Conservation (phyloP, 2,329 filamentous ascomycete genomes). For the Sphaerostilbella broomeana region DNA sequence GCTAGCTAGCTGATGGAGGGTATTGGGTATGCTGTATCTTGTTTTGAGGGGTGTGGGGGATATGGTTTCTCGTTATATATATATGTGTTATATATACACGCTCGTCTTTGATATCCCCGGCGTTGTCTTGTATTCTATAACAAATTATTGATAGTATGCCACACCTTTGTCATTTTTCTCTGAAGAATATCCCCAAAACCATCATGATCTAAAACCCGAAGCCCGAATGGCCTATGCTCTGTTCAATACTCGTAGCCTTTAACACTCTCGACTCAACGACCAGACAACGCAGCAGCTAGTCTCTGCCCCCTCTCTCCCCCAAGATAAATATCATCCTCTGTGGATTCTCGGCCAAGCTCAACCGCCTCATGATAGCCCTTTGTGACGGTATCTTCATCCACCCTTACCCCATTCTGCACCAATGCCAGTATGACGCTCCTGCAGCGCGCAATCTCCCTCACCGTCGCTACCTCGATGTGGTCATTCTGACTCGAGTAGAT, state of each 20-base stretch:
- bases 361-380: constrained; percentile 76
- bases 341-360: constrained; percentile 60
- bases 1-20: too few species aligned
- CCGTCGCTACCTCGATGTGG: constrained; percentile 65
- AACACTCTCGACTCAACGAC: constrained; percentile 16
- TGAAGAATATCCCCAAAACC: too few species aligned
- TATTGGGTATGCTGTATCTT: too few species aligned
- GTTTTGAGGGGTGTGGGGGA: too few species aligned
- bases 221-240: too few species aligned
- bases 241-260: too few species aligned
- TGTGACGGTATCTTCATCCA: constrained; percentile 86
- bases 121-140: too few species aligned
- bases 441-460: constrained; percentile 82
- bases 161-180: too few species aligned
- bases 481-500: constrained; percentile 97
- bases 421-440: constrained; percentile 75
- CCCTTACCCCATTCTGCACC: constrained; percentile 72
- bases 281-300: constrained; percentile 36
- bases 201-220: too few species aligned
- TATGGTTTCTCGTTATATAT: not conserved
- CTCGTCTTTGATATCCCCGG: constrained; percentile 3
- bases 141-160: too few species aligned
- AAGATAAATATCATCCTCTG: constrained; percentile 53
- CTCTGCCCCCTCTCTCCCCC: constrained; percentile 50
- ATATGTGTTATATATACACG: not conserved